phyloP scores from a whole-genome alignment of 1,284 basidiomycete species.

The Ustilago hordei region DNA sequence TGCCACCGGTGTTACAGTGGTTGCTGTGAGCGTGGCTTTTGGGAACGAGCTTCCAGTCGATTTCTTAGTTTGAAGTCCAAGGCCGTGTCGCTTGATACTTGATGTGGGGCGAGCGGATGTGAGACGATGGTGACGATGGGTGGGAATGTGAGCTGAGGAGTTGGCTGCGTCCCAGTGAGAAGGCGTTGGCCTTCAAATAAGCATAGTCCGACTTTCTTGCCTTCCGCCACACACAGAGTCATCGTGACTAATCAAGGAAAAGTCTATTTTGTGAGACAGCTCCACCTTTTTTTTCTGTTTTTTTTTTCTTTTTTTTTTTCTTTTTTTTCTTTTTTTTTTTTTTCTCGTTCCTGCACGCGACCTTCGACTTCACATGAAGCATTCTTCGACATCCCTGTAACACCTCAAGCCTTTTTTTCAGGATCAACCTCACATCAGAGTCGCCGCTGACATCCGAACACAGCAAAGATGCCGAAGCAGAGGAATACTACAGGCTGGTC shows the following conservation, averaged over 20 bases:
- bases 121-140: not conserved
- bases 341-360: not conserved
- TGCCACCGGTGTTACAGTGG: not conserved
- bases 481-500: conserved; percentile 50
- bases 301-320: not conserved
- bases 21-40: no score
- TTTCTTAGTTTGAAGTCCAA: no score
- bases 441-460: not conserved
- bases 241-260: conserved; percentile 37
- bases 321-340: not conserved
- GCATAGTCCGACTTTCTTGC: conserved; percentile 7
- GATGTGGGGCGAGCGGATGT: no score
- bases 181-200: conserved; percentile 30
- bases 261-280: conserved; percentile 4
- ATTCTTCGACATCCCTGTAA: not conserved
- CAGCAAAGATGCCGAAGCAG: conserved; percentile 36
- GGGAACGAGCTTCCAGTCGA: no score
- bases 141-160: not conserved
- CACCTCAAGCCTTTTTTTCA: not conserved
- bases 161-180: conserved; percentile 16
- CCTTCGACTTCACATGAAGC: not conserved
- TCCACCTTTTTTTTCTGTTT: conserved; percentile 22
- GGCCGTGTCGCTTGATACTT: no score
- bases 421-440: not conserved
- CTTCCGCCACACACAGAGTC: conserved; percentile 26